These are phyloP conservation scores for Solanum sitiens DNA, from an alignment of 257 asterid species.

Conservation along the genomic window DNA sequence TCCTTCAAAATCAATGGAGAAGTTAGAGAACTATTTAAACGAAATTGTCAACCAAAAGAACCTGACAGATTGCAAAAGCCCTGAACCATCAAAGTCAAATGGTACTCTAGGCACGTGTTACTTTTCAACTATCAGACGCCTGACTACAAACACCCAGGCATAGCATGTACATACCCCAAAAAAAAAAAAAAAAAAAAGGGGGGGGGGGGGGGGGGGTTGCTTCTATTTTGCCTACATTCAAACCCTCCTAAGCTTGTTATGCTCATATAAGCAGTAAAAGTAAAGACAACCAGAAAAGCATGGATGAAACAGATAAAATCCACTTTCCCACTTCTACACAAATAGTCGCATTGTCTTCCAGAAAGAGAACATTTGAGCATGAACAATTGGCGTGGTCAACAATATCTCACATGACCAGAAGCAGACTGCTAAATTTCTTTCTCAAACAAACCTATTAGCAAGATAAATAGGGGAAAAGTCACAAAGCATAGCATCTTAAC, in stretches of 20 bases:
- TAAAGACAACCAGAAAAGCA: neutral
- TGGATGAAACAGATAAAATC: neutral
- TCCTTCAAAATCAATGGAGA: neutral
- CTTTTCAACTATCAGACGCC: neutral
- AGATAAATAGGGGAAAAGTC: neutral
- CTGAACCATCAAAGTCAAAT: neutral
- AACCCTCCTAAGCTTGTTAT: neutral
- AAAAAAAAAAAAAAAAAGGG: accelerated
- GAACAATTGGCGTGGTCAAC: neutral
- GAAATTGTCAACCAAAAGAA: neutral
- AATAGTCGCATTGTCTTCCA: neutral
- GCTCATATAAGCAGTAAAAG: neutral
- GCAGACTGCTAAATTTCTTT: neutral
- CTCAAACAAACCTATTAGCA: neutral
- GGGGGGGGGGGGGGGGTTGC: neutral
- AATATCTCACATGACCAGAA: neutral
- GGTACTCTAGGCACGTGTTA: neutral
- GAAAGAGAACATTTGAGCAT: neutral
- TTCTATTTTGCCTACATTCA: neutral
- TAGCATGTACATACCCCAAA: neutral
- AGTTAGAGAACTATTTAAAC: neutral
- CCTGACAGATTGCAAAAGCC: neutral
- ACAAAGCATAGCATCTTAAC: neutral
- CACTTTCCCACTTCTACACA: neutral
- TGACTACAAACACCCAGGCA: neutral